Evolutionary conservation across 75 land plant genomes (phyloP).

Genomic region (Sequoiadendron giganteum): DNA sequence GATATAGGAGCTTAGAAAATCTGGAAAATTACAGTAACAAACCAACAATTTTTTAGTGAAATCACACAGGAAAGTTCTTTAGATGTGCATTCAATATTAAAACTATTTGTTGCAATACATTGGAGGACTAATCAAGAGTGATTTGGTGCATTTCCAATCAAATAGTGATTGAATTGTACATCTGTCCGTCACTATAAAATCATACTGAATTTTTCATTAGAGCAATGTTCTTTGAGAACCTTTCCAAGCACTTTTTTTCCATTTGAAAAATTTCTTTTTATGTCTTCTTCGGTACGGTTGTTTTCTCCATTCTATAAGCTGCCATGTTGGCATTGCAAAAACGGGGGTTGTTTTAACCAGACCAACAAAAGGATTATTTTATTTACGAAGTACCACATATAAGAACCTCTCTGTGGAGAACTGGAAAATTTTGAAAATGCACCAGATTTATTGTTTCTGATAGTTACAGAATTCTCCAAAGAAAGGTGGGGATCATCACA

Average conservation of each 20-base stretch:
- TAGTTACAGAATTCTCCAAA: too few species aligned
- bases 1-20: not conserved
- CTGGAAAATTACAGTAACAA: not conserved
- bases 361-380: not conserved
- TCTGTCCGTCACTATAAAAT: not conserved
- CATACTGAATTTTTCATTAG: not conserved
- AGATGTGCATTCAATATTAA: not conserved
- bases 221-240: not conserved
- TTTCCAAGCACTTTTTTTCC: not conserved
- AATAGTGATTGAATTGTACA: not conserved
- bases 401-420: too few species aligned
- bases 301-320: not conserved
- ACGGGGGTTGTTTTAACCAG: not conserved
- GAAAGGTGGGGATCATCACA: too few species aligned
- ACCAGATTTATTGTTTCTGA: too few species aligned
- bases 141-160: not conserved
- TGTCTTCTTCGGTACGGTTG: not conserved
- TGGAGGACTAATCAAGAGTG: not conserved
- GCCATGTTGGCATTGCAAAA: not conserved
- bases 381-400: too few species aligned
- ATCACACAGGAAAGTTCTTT: not conserved
- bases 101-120: not conserved
- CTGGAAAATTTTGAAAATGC: too few species aligned
- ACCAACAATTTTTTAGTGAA: not conserved
- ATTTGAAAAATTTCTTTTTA: not conserved